Base-by-base conservation (phyloP, 108 stramenopile species). In the Skeletonema menzelii region DNA sequence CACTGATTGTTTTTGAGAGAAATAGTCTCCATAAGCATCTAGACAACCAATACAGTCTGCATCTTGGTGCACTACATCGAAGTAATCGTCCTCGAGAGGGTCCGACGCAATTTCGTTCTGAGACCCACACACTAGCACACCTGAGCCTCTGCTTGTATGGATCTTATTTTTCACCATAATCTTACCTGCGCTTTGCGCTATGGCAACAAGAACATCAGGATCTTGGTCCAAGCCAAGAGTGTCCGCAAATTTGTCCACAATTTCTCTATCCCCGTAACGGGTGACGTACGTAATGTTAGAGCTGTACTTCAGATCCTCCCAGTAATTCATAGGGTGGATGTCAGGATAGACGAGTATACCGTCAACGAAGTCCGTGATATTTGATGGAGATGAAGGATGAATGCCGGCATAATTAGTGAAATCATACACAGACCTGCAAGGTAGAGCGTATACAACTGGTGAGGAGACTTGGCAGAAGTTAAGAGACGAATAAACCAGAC, bases 71-170 rank as follows among this genome's bases (percentile, higher is more conserved):
- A 71, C 38, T 1, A 67, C 67, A 55, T 76, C 80, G 31, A 81
- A 80, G 55, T 64, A 67, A 56, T 78, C 79, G 57, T 80, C 86
- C 14, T 79, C 56, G 1, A 27, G n/a, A 35, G 82, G 79, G 27
- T 84, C 76, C 12, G 72, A 62, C 8, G 69, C 76, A 13, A 85
- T 82, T 68, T 87, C 87, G 47, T 81, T 75, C 4, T 84, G 87
- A 31, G 69, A 72, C 3, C 87, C 87, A 56, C 87, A 87, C 30
- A 83, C 81, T 2, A 80, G 55, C 34, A 67, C 72, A 3, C 56
- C 67, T 13, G 58, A 70, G 5, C 44, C 71, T 15, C 78, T 34
- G 61, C 67, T 79, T 10, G 35, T 68, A 14, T 67, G 8, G 3
- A 79, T 35, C 12, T 46, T 31, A 62, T 77, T 82, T 20, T 65